Conservation (phyloP, 306 rosid species). For the Comarum palustre region DNA sequence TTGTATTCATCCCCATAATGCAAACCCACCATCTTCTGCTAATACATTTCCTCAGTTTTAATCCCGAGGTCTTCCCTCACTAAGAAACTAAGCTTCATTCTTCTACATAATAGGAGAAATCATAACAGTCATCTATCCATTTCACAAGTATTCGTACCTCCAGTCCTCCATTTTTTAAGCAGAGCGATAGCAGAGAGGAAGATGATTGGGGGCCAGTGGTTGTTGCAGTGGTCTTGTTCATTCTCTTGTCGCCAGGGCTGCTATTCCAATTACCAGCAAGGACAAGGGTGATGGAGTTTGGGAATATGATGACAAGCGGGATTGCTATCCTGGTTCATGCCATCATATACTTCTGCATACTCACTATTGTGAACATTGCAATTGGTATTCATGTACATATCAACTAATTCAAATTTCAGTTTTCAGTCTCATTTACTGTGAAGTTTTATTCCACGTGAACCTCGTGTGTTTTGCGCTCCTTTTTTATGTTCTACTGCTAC, state of each 20-base stretch:
- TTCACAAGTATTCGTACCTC: constrained; percentile 14
- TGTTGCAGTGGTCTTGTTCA: constrained; percentile 78
- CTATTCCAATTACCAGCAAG: constrained; percentile 83
- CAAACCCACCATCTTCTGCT: constrained; percentile 43
- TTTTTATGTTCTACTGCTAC: constrained; percentile 19
- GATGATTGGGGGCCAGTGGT: constrained; percentile 93
- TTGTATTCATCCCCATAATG: constrained; percentile 48
- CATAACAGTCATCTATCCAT: constrained; percentile 2
- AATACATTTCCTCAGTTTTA: constrained; percentile 72
- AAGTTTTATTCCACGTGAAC: background rate
- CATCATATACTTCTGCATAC: constrained; percentile 67
- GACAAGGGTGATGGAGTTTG: constrained; percentile 74
- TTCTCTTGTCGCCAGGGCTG: constrained; percentile 81
- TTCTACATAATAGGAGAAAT: constrained; percentile 13
- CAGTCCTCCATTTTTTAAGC: background rate
- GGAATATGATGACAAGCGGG: constrained; percentile 93
- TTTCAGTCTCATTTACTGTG: constrained; percentile 11
- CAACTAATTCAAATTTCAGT: constrained; percentile 21
- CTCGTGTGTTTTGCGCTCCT: constrained; percentile 7
- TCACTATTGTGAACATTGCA: constrained; percentile 75
- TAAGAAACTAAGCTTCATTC: constrained; percentile 45
- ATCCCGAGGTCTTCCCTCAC: constrained; percentile 52
- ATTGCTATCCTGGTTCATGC: constrained; percentile 91
- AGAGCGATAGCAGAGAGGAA: background rate
- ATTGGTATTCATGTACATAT: constrained; percentile 85